Evolutionary conservation across 2,329 filamentous ascomycete species (phyloP), one percentile per base, ranked within the genome.

Genomic region (Arthroderma uncinatum): DNA sequence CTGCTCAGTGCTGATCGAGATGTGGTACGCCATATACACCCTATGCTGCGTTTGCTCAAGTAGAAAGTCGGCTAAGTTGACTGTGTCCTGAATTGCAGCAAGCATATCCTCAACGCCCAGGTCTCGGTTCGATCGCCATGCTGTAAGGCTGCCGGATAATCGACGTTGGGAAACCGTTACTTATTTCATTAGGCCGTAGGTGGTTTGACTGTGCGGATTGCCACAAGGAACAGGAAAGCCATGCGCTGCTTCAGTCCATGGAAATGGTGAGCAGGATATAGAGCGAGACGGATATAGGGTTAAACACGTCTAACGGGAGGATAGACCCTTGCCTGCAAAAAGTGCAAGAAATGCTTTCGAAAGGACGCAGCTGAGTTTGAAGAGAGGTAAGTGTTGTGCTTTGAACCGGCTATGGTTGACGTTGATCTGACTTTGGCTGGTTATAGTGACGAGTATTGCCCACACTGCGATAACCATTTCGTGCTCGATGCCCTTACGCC

Each of bases 161-260:
- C 16, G 30, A 39, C 16, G 16, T 4, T 23, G 10, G 4, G 8
- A n/a, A 34, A 5, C 3, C n/a, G 47, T 39, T 23, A 12, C 30
- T 40, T 53, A 44, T 21, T 30, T 39, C 4, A 12, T 25, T 53
- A 53, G 89, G 89, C 78, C 82, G 83, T 60, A 96, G 95, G 78
- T 98, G 94, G 94, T 98, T 96, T 76, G 93, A 98, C 78, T 98
- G 93, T 74, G 87, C 89, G 62, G 87, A 96, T 71, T 98, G 93
- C 76, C 93, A 98, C 75, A 76, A 76, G 56, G 93, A 98, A 71
- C 78, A 82, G 60, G 86, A 94, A 72, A 74, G 78, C 60, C 93
- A 97, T 71, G 74, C 80, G 37, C 83, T 98, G 21, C 74, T 82
- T 56, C 87, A 95, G 74, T 79, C 78, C 62, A 79, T 85, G 65